Percentiles rank a stretch among this genome's conserved stretches.
These are phyloP conservation scores for Bocquillonia castaneifolia DNA, from an alignment of 441 rosid species.

Conservation along the genomic window DNA sequence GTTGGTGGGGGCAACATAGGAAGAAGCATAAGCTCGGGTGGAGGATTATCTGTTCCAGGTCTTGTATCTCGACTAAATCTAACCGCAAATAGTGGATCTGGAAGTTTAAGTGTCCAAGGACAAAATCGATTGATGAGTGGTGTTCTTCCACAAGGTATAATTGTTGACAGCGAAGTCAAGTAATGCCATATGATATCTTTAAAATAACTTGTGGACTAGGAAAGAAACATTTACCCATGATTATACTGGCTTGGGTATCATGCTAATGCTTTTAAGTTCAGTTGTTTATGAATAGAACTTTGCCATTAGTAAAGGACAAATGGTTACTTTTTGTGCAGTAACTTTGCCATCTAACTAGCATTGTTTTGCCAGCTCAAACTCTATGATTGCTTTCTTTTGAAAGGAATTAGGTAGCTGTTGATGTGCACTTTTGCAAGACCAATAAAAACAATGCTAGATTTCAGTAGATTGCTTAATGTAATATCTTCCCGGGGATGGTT, in stretches of 20 bases:
- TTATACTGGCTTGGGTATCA: conserved; percentile 3
- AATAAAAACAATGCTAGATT: neutral
- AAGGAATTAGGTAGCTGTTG: neutral
- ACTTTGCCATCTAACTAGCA: neutral
- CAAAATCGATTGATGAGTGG: conserved; percentile 85
- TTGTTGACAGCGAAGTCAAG: neutral
- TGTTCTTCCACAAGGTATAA: conserved; percentile 81
- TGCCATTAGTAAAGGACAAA: neutral
- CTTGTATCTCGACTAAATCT: conserved; percentile 80
- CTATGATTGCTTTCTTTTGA: neutral
- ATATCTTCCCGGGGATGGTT: neutral
- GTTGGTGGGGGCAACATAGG: conserved; percentile 86
- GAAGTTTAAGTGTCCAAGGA: conserved; percentile 71
- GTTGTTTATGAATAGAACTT: neutral
- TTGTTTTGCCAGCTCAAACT: neutral
- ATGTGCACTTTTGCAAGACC: neutral
- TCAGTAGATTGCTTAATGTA: neutral
- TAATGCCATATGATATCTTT: neutral
- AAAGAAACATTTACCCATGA: neutral
- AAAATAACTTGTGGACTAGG: neutral
- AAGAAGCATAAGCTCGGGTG: conserved; percentile 71
- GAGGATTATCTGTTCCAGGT: conserved; percentile 81
- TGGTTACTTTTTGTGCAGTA: neutral
- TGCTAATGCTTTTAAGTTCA: conserved; percentile 1
- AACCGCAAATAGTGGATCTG: conserved; percentile 70